Conservation (phyloP, 805 yeast genomes). For the Wickerhamomyces rabaulensis region DNA sequence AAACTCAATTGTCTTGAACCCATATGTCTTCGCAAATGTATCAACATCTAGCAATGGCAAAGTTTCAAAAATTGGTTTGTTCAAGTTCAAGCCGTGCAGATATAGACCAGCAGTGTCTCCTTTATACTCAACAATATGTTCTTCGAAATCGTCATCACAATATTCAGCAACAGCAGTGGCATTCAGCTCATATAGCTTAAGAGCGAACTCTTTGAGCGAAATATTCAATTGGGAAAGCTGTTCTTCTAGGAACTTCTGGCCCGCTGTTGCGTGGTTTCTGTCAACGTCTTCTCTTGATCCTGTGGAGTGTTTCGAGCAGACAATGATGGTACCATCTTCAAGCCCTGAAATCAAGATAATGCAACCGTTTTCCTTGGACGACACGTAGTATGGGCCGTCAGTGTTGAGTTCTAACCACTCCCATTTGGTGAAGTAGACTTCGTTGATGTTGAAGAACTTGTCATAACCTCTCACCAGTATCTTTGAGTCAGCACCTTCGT, state of each 20-base stretch:
- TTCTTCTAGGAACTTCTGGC: slow-evolving; percentile 48
- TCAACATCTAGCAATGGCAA: slow-evolving; percentile 55
- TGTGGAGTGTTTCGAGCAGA: slow-evolving; percentile 88
- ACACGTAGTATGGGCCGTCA: slow-evolving; percentile 71
- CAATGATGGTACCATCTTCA: slow-evolving; percentile 69
- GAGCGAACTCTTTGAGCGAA: slow-evolving; percentile 48
- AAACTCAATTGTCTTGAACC: slow-evolving; percentile 59
- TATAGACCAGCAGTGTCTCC: slow-evolving; percentile 73
- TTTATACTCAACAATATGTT: slow-evolving; percentile 78
- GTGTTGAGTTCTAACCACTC: slow-evolving; percentile 41
- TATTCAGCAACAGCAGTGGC: slow-evolving; percentile 87
- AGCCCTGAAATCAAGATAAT: slow-evolving; percentile 79
- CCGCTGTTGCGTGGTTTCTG: slow-evolving; percentile 72
- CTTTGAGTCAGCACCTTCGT: slow-evolving; percentile 24
- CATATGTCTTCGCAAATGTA: slow-evolving; percentile 59
- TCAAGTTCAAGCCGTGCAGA: slow-evolving; percentile 81
- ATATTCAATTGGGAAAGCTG: slow-evolving; percentile 44
- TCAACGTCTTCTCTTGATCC: slow-evolving; percentile 53
- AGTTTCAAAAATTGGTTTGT: slow-evolving; percentile 59
- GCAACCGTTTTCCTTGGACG: slow-evolving; percentile 92
- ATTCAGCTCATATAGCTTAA: slow-evolving; percentile 40
- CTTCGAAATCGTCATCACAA: slow-evolving; percentile 92
- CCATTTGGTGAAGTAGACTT: slow-evolving; percentile 49
- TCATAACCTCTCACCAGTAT: slow-evolving; percentile 87
- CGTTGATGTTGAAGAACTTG: slow-evolving; percentile 84